A percentile compares a stretch with the other conserved stretches of the same genome.
phyloP scores from a whole-genome alignment of 495 filamentous ascomycete genomes.

The Penicillium canescens region DNA sequence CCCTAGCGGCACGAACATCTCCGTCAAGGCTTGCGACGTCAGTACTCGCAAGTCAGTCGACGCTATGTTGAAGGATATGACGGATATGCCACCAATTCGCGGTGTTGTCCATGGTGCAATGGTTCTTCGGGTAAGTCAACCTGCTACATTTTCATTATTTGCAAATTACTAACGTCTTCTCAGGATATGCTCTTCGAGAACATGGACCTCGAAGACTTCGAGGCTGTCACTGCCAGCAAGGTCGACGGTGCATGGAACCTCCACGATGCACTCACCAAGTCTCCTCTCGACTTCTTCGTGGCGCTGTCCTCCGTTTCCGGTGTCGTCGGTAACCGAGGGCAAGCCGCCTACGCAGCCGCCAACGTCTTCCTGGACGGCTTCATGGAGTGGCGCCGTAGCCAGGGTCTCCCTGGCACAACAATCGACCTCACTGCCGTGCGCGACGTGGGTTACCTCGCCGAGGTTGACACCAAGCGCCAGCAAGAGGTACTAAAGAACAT shows the following conservation, averaged over 20 bases:
- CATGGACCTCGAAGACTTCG: conserved; percentile 7
- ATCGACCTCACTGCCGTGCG: conserved; percentile 25
- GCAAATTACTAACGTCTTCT: neutral
- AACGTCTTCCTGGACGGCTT: conserved; percentile 49
- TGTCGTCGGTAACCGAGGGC: conserved; percentile 35
- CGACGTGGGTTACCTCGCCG: neutral
- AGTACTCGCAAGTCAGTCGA: neutral
- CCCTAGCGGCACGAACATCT: neutral
- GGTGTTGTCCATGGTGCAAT: conserved; percentile 51
- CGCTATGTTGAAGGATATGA: neutral
- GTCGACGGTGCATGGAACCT: conserved; percentile 13
- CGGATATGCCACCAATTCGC: conserved; percentile 39
- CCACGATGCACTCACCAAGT: conserved; percentile 1
- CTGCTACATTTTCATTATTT: neutral
- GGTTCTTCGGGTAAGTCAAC: conserved; percentile 18
- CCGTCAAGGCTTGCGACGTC: neutral
- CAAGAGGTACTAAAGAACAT: neutral
- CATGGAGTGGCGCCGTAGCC: conserved; percentile 31
- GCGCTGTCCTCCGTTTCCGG: conserved; percentile 35
- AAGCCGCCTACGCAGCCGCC: conserved; percentile 46
- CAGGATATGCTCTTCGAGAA: conserved; percentile 7
- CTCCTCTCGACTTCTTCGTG: conserved; percentile 48
- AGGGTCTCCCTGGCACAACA: conserved; percentile 13
- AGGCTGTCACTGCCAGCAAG: conserved; percentile 7
- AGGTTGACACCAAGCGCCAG: neutral